Base-by-base conservation (phyloP, 352 stramenopile genomes). In the Hyaloperonospora brassicae region DNA sequence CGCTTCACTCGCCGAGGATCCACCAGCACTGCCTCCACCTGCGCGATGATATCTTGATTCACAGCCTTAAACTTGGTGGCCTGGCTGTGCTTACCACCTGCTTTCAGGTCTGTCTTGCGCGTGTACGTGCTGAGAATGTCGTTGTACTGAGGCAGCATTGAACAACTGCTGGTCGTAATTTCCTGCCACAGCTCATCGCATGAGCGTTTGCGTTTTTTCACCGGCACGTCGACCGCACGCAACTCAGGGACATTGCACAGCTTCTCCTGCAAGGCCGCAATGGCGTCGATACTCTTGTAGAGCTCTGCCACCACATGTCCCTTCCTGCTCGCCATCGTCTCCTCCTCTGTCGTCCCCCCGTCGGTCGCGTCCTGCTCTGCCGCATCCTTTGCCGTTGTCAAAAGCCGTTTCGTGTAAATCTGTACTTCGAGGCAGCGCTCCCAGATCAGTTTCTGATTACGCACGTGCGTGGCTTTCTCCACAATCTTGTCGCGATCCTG, bases 31-130 rank as follows among this genome's bases (percentile, higher is more conserved):
- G 81, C 79, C 55, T 94, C 84, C 6, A 94, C 84, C 50, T 94
- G 84, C 17, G 81, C 67, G 12, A 94, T 63, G 21, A 94, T 81
- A 47, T 90, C 80, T 50, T 94, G 84, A 65, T 94, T 92, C 52
- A 94, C 82, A 40, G 79, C 80, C 59, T 92, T 90, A 66, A 94
- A 94, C 63, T 93, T 93, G 57, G 89, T 94, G 12, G 63, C 67
- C 50, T 90, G 79, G 31, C 31, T 84, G 47, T 62, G 71, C 55
- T 73, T 76, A 39, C 56, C 40, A 23, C 76, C 78, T 10, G 70
- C 76, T 0, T 70, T 59, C 22, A 91, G 50, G 50, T 82, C 79
- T 34, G 79, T 92, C 72, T 86, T 84, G 62, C 77, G 76, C 35
- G 77, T 76, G 59, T 78, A 82, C 58, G 75, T 78, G 71, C 87